phyloP scores from a whole-genome alignment of 1,284 basidiomycete genomes.

The Sparassis latifolia region DNA sequence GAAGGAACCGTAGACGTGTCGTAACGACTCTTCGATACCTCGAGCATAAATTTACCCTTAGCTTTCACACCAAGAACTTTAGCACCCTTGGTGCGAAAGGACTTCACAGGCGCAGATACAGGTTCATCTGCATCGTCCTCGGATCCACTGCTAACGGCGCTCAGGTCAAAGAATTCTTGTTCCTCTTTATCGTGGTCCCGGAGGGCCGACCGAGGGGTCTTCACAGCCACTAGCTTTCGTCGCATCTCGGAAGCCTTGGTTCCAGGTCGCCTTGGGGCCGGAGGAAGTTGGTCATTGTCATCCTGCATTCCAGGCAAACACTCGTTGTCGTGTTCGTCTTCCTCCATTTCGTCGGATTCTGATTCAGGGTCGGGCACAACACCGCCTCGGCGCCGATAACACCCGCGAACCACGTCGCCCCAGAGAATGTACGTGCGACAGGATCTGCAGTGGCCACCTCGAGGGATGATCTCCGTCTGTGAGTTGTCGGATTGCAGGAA shows the following conservation, averaged over 20 bases:
- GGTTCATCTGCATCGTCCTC: constrained; percentile 6
- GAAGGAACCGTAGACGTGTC: neutral
- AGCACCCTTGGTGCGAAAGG: neutral
- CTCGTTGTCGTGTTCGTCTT: constrained; percentile 16
- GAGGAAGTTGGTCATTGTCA: neutral
- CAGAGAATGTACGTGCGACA: constrained; percentile 57
- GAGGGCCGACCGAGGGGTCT: neutral
- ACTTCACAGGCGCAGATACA: neutral
- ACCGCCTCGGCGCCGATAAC: constrained; percentile 45
- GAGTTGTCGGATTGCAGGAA: constrained; percentile 35
- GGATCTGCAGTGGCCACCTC: constrained; percentile 51
- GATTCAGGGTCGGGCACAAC: constrained; percentile 21
- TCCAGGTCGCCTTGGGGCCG: neutral
- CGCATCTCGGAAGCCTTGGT: neutral
- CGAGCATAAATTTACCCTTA: neutral
- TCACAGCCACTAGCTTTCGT: constrained; percentile 4
- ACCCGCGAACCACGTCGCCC: constrained; percentile 69
- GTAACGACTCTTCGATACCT: neutral
- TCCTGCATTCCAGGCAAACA: neutral
- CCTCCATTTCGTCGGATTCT: constrained; percentile 24
- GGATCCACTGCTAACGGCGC: constrained; percentile 22
- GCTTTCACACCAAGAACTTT: neutral
- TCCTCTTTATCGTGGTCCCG: constrained; percentile 6
- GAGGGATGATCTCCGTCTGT: constrained; percentile 45
- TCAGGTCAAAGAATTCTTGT: constrained; percentile 28